Conservation (phyloP, 179 eudicot species). For the Actinidia arguta region DNA sequence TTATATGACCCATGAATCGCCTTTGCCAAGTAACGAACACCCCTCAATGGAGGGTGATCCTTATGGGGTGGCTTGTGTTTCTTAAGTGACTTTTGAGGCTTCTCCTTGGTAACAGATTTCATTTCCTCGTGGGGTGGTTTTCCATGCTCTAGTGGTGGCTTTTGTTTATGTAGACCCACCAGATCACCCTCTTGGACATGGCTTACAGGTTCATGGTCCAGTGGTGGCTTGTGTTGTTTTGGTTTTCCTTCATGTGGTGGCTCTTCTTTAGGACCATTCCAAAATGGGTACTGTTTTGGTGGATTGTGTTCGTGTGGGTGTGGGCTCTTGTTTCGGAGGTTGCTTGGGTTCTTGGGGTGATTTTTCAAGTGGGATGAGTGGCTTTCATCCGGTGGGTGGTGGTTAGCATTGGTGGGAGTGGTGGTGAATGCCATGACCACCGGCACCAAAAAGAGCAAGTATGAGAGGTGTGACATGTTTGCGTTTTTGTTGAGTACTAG, state of each 20-base stretch:
- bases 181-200: neutral
- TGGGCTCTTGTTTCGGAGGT: conserved; percentile 7
- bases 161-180: too few species aligned
- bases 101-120: neutral
- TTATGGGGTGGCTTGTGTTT: conserved; percentile 8
- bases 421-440: neutral
- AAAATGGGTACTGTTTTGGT: neutral
- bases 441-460: neutral
- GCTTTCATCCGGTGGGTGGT: neutral
- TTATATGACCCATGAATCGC: neutral
- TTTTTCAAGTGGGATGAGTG: neutral
- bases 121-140: too few species aligned
- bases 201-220: neutral
- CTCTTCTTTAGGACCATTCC: neutral
- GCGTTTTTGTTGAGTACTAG: neutral
- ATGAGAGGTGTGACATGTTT: neutral
- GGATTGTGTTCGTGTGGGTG: neutral
- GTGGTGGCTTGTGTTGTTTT: neutral
- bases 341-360: neutral
- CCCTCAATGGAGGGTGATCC: conserved; percentile 6
- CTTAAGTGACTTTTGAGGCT: neutral
- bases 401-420: neutral
- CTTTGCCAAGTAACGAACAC: neutral
- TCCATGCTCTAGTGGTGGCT: neutral
- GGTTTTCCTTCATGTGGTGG: neutral